Conservation (phyloP, 306 rosid species). For the Prunus fruticosa region DNA sequence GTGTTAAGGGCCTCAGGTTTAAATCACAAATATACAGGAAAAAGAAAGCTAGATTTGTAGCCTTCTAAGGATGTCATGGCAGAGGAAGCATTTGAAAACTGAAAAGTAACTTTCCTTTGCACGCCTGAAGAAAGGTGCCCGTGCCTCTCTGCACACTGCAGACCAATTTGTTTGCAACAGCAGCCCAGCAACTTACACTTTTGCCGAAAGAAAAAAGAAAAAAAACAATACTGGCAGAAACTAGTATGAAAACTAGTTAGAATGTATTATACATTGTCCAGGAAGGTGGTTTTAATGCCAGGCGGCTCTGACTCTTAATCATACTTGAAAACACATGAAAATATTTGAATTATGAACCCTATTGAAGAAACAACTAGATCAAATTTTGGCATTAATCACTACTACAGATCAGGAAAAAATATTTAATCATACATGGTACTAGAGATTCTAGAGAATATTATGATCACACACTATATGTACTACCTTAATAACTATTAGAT, state of each 20-base stretch:
- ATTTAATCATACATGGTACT: neutral
- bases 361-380: neutral
- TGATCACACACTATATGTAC: neutral
- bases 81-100: slow-evolving; percentile 34
- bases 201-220: neutral
- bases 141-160: neutral
- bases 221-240: neutral
- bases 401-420: neutral
- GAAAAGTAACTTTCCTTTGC: neutral
- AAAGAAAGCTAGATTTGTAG: slow-evolving; percentile 26
- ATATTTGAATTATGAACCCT: no score
- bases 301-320: neutral
- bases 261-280: neutral
- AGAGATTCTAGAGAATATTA: neutral
- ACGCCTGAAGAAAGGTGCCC: neutral
- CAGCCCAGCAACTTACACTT: neutral
- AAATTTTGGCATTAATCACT: slow-evolving; percentile 1
- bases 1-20: slow-evolving; percentile 19
- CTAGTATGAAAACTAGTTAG: neutral
- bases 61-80: slow-evolving; percentile 24
- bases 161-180: neutral
- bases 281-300: no score
- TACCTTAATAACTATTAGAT: neutral
- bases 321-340: no score
- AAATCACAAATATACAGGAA: slow-evolving; percentile 16